These are phyloP conservation scores for Astrocystis sublimbata DNA, from an alignment of 495 filamentous ascomycete genomes.

Conservation along the genomic window DNA sequence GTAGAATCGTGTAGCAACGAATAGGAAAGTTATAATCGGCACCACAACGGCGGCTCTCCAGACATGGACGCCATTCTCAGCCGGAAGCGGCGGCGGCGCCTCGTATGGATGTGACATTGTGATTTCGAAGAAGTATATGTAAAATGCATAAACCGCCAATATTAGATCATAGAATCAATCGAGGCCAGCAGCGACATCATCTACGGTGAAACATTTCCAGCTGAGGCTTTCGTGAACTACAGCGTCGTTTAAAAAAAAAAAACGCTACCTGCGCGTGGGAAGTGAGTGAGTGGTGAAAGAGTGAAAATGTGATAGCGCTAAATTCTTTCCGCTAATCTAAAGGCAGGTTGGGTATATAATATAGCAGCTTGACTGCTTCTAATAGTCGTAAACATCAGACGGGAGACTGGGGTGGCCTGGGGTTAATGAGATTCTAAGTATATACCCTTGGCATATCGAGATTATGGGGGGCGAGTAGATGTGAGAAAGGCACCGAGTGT, in stretches of 20 bases:
- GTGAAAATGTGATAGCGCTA: background rate
- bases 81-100: slow-evolving; percentile 24
- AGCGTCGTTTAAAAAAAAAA: background rate
- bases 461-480: background rate
- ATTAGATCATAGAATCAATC: slow-evolving; percentile 4
- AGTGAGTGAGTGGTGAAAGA: background rate
- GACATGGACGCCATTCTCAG: slow-evolving; percentile 35
- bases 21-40: slow-evolving; percentile 33
- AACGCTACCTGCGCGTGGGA: slow-evolving; percentile 13
- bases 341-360: background rate
- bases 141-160: slow-evolving; percentile 13
- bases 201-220: background rate
- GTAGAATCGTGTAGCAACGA: slow-evolving; percentile 34
- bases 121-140: slow-evolving; percentile 2
- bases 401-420: background rate
- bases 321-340: background rate
- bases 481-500: background rate
- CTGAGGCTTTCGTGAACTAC: background rate
- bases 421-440: too few relatives aligned
- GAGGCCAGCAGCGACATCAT: slow-evolving; percentile 14
- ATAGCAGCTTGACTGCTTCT: background rate
- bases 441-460: slow-evolving; percentile 4
- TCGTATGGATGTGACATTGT: slow-evolving; percentile 24
- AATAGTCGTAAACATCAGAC: background rate
- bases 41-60: slow-evolving; percentile 33